Evolutionary conservation across 2,329 filamentous ascomycete species (phyloP).

Genomic region (Pseudocercospora crystallina): DNA sequence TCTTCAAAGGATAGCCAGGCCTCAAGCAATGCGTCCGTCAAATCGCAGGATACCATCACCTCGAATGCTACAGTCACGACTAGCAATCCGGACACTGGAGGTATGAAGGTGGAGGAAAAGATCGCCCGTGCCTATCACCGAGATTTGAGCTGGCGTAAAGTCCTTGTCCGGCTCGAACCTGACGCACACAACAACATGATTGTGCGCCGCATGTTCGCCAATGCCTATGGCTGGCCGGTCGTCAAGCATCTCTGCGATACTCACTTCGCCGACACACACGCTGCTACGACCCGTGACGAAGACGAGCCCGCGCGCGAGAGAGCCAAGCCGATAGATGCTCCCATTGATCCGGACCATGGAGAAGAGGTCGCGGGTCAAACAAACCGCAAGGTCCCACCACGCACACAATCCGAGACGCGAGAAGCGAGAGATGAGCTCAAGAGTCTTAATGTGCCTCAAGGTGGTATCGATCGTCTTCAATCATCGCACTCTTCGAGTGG

Average conservation of each 20-base stretch:
- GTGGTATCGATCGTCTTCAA: constrained; percentile 26
- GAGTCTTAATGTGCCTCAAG: constrained; percentile 38
- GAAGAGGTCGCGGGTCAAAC: constrained; percentile 41
- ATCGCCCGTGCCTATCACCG: constrained; percentile 94
- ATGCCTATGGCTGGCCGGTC: constrained; percentile 97
- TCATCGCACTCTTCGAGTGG: constrained; percentile 12
- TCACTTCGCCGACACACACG: constrained; percentile 78
- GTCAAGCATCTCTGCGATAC: constrained; percentile 92
- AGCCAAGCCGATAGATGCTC: constrained; percentile 57
- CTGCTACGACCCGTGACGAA: constrained; percentile 66
- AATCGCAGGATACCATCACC: constrained; percentile 14
- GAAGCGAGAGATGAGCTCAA: constrained; percentile 46
- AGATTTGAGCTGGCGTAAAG: constrained; percentile 91
- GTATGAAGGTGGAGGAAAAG: constrained; percentile 93
- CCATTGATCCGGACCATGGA: constrained; percentile 51
- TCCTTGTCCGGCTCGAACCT: constrained; percentile 89
- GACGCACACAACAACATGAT: constrained; percentile 99
- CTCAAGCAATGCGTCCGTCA: constrained; percentile 9
- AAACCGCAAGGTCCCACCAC: constrained; percentile 37
- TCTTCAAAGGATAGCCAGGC: constrained; percentile 12
- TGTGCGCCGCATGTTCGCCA: constrained; percentile 92
- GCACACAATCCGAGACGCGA: constrained; percentile 49
- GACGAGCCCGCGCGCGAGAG: constrained; percentile 67
- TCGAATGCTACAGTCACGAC: constrained; percentile 8
- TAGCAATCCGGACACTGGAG: constrained; percentile 52